Conservation (phyloP, 805 yeast genomes). For the Candida ascalaphidarum region DNA sequence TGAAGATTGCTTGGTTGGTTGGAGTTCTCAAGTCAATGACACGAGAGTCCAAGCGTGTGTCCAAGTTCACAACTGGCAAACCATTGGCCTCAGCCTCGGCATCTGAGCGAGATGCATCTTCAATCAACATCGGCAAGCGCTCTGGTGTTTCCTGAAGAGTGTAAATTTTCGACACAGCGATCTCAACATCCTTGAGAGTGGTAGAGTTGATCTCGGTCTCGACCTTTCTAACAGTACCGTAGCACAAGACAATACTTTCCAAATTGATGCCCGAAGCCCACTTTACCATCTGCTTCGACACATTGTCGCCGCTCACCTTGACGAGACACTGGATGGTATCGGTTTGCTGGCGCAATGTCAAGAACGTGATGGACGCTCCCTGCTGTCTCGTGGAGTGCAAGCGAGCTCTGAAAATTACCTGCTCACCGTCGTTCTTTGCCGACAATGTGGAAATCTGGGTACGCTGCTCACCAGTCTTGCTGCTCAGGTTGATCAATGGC, state of each 20-base stretch:
- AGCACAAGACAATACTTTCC: conserved; percentile 87
- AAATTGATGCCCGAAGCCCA: conserved; percentile 83
- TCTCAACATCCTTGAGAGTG: conserved; percentile 85
- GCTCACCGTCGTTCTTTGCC: conserved; percentile 61
- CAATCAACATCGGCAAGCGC: conserved; percentile 87
- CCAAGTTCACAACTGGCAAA: conserved; percentile 90
- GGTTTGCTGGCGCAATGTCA: conserved; percentile 87
- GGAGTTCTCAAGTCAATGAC: conserved; percentile 95
- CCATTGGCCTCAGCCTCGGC: conserved; percentile 89
- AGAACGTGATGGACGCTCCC: conserved; percentile 88
- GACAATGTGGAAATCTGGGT: conserved; percentile 47
- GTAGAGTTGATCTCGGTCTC: conserved; percentile 85
- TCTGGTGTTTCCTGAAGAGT: conserved; percentile 84
- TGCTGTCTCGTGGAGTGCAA: conserved; percentile 90
- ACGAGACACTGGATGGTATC: conserved; percentile 68
- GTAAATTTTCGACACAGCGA: conserved; percentile 64
- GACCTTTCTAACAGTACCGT: conserved; percentile 76
- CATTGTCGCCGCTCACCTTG: conserved; percentile 35
- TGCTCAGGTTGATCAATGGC: conserved; percentile 74
- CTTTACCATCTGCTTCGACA: conserved; percentile 94
- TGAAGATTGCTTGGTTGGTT: conserved; percentile 96
- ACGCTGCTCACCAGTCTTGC: conserved; percentile 62
- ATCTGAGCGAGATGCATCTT: conserved; percentile 94
- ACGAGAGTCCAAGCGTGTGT: conserved; percentile 90
- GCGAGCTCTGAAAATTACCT: conserved; percentile 86